phyloP scores from a whole-genome alignment of 345 rosid genomes.

The Ceriops zippeliana region DNA sequence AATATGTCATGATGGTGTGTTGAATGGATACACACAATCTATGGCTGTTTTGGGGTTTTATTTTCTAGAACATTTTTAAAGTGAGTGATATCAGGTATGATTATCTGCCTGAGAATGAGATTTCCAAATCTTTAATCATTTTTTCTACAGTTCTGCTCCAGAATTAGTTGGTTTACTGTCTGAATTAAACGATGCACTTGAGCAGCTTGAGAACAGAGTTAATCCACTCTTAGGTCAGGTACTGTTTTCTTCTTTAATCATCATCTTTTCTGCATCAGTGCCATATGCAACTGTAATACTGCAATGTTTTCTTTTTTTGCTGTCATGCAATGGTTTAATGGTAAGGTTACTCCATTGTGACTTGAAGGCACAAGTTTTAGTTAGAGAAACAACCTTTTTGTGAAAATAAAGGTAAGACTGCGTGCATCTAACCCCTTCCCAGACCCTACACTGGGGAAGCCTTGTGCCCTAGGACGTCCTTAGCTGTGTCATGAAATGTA shows the following conservation, averaged over 20 bases:
- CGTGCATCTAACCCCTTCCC: too few species aligned
- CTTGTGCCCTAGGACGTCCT: too few species aligned
- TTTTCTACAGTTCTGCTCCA: slow-evolving; percentile 74
- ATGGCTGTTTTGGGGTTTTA: not conserved
- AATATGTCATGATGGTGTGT: not conserved
- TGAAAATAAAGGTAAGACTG: too few species aligned
- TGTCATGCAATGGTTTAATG: not conserved
- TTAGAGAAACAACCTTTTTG: too few species aligned
- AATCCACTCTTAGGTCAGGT: slow-evolving; percentile 74
- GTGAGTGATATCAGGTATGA: not conserved
- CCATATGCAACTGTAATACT: not conserved
- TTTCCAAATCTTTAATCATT: not conserved
- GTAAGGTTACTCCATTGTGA: too few species aligned
- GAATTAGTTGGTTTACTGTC: slow-evolving; percentile 81
- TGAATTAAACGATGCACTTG: slow-evolving; percentile 66
- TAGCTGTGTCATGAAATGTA: too few species aligned
- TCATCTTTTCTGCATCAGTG: not conserved
- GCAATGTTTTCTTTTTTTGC: not conserved
- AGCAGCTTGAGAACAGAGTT: slow-evolving; percentile 64
- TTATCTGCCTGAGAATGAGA: not conserved
- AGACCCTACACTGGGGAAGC: too few species aligned
- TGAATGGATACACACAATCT: not conserved
- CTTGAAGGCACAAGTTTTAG: too few species aligned
- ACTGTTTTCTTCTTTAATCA: slow-evolving; percentile 8
- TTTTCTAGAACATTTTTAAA: too few species aligned